Evolutionary conservation across 139 green algal species (phyloP).

Genomic region (Haematococcus lacustris): DNA sequence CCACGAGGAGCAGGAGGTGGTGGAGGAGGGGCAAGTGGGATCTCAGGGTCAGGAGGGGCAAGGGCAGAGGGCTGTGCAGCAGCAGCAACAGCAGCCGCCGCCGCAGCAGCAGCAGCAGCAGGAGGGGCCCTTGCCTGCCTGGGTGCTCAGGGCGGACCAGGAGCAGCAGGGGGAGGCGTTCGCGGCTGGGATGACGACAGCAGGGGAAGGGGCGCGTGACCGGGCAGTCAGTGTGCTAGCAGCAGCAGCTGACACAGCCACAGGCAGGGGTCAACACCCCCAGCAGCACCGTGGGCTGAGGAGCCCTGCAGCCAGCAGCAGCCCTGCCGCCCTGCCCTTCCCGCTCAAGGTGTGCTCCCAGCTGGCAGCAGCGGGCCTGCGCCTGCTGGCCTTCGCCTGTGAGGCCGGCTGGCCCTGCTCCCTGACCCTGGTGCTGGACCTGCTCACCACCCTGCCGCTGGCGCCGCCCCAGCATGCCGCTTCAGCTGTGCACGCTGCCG

Average conservation of each 20-base stretch:
- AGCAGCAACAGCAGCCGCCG: too few relatives aligned
- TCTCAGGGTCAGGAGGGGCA: too few relatives aligned
- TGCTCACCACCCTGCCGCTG: neutral
- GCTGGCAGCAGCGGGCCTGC: neutral
- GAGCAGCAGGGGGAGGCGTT: too few relatives aligned
- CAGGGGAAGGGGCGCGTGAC: neutral
- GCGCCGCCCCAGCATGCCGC: neutral
- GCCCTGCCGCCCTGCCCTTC: too few relatives aligned
- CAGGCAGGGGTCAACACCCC: neutral
- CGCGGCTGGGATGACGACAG: neutral
- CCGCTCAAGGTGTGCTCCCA: neutral
- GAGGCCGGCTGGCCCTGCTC: constrained; percentile 6
- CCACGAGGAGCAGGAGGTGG: too few relatives aligned
- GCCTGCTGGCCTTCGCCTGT: neutral
- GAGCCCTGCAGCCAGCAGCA: too few relatives aligned
- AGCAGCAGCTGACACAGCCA: neutral
- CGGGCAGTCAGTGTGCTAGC: neutral
- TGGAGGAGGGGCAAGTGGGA: too few relatives aligned
- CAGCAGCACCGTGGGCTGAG: neutral
- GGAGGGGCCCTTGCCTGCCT: too few relatives aligned
- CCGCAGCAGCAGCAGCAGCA: too few relatives aligned
- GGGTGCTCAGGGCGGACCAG: too few relatives aligned
- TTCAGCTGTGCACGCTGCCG: neutral
- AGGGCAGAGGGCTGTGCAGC: too few relatives aligned
- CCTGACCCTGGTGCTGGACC: neutral